Evolutionary conservation across 768 basidiomycete genomes (phyloP), one percentile per base, ranked within the genome.

Genomic region (Lactifluus volemus): DNA sequence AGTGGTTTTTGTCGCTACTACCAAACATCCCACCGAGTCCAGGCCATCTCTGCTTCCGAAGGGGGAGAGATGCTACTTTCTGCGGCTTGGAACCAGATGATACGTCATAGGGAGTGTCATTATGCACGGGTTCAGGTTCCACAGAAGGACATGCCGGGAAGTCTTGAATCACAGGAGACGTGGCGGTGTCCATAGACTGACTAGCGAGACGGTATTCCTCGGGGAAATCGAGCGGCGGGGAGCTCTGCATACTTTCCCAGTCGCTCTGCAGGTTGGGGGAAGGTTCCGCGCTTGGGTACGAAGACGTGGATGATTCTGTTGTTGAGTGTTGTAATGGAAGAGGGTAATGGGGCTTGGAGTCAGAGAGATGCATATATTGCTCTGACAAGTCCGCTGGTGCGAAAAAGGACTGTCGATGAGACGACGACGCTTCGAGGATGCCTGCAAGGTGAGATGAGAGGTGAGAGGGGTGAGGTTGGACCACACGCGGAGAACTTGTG

Each of bases 1-100:
- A 74, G 6, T 84, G 79, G 17, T 77, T 76, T 68, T 89, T 89
- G 69, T 91, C 88, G 45, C 81, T 78, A 50, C 79, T 74, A 34
- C 88, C 85, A 72, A 92, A 91, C 78, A 89, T 84, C 47, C 70
- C 68, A 12, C 71, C 67, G 11, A 89, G 76, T 41, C 80, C 78
- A 83, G 85, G 87, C 72, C 80, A 84, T 66, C 78, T 78, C 73
- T 89, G 89, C 78, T 86, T 90, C 64, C 79, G 80, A 68, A 89
- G 83, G 39, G 81, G 76, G 63, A 88, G 77, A 50, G 77, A 75
- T 52, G 81, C 76, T 25, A 85, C 73, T 71, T 84, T 86, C 67
- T 80, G 77, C 57, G 83, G 73, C 67, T 82, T 84, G 71, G 77
- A 76, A 63, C 73, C 74, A 10, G 76, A 62, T 52, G 73, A 66